Conservation (phyloP, 73 alveolate species). For the Tetrahymena malaccensis region DNA sequence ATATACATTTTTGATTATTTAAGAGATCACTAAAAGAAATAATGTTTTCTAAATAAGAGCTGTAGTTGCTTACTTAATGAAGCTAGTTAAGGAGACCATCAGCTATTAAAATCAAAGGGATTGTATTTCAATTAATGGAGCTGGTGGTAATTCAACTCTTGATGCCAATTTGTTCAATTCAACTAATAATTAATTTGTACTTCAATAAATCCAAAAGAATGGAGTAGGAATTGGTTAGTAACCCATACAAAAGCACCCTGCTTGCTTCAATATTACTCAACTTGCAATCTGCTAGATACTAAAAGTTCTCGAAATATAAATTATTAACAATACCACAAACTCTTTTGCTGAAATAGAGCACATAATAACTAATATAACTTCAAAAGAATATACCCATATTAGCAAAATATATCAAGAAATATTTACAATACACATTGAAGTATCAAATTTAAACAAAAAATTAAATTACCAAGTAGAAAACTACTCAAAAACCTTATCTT, state of each 20-base stretch:
- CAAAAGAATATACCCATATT: not conserved
- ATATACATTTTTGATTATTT: not conserved
- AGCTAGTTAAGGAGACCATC: not conserved
- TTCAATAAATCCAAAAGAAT: not conserved
- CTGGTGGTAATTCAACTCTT: not conserved
- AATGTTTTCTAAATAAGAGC: not conserved
- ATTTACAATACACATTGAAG: not conserved
- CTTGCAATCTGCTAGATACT: not conserved
- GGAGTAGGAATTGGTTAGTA: not conserved
- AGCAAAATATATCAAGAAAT: not conserved
- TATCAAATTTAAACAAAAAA: not conserved
- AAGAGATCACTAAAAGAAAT: not conserved
- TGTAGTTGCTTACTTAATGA: not conserved
- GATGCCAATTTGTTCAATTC: not conserved
- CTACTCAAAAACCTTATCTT: not conserved
- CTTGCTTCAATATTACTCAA: not conserved
- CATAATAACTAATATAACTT: not conserved
- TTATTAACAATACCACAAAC: not conserved
- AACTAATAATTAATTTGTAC: not conserved
- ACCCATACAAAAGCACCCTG: not conserved
- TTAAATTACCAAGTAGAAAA: not conserved
- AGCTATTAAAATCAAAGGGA: not conserved
- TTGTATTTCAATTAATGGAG: not conserved
- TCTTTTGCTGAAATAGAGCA: not conserved
- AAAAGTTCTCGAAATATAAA: not conserved